Conservation (phyloP, 2,329 filamentous ascomycete species). For the Ceratocystis eucalypticola region DNA sequence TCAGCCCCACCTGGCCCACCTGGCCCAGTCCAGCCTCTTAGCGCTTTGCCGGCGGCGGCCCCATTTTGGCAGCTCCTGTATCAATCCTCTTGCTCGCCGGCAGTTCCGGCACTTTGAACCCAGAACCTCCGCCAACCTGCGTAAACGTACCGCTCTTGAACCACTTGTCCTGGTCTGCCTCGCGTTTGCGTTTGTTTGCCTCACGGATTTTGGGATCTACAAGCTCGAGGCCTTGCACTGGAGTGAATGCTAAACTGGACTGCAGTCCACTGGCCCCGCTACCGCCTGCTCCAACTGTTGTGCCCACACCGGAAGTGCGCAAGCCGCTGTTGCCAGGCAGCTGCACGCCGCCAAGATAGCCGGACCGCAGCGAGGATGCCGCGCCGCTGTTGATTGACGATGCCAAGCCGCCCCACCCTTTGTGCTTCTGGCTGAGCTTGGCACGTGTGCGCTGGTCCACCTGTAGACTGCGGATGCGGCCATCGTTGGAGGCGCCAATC, state of each 20-base stretch:
- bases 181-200: slow-evolving; percentile 77
- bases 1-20: not conserved
- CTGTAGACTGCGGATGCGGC: slow-evolving; percentile 75
- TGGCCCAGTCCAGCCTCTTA: not conserved
- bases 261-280: slow-evolving; percentile 50
- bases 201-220: slow-evolving; percentile 86
- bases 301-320: slow-evolving; percentile 68
- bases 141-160: slow-evolving; percentile 98
- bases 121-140: slow-evolving; percentile 50
- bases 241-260: slow-evolving; percentile 82
- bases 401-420: slow-evolving; percentile 80
- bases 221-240: slow-evolving; percentile 85
- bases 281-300: slow-evolving; percentile 40
- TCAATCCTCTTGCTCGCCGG: slow-evolving; percentile 62
- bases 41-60: slow-evolving; percentile 25
- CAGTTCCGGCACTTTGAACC: slow-evolving; percentile 71
- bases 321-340: slow-evolving; percentile 50
- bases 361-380: slow-evolving; percentile 48
- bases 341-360: slow-evolving; percentile 14
- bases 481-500: slow-evolving; percentile 80
- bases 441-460: slow-evolving; percentile 88
- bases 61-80: slow-evolving; percentile 45
- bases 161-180: slow-evolving; percentile 89
- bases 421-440: slow-evolving; percentile 87
- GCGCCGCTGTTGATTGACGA: slow-evolving; percentile 73